Percentiles rank a stretch among this genome's conserved stretches.
Conservation (phyloP, 495 filamentous ascomycete genomes). For the Acidiella bohemica region DNA sequence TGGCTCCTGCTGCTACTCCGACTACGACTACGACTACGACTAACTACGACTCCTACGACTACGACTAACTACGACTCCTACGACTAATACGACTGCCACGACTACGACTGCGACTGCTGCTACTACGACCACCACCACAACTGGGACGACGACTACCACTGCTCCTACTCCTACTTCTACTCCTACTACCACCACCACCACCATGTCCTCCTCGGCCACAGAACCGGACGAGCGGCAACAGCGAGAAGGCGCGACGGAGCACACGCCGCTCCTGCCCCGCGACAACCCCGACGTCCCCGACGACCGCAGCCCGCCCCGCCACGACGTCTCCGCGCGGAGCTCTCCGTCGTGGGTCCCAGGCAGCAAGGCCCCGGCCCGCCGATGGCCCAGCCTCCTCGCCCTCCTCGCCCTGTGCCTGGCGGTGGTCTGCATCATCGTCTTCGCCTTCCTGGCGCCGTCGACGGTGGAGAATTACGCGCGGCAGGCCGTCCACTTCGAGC, state of each 20-base stretch:
- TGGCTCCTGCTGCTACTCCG: too few relatives aligned
- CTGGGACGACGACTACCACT: too few relatives aligned
- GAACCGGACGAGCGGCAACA: background rate
- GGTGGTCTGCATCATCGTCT: slow-evolving; percentile 39
- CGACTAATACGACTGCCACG: too few relatives aligned
- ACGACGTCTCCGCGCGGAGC: slow-evolving; percentile 1
- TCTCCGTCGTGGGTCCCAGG: slow-evolving; percentile 3
- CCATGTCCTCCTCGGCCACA: background rate
- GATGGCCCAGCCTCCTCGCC: slow-evolving; percentile 47
- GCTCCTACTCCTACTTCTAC: too few relatives aligned
- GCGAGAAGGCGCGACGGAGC: slow-evolving; percentile 1
- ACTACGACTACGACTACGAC: background rate
- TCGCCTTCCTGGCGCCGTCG: slow-evolving; percentile 66
- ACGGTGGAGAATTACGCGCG: slow-evolving; percentile 73
- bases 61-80: background rate
- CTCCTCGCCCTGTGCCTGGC: slow-evolving; percentile 36
- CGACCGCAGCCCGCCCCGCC: slow-evolving; percentile 1
- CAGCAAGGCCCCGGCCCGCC: slow-evolving; percentile 19
- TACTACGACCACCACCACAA: too few relatives aligned
- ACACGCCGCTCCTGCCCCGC: slow-evolving; percentile 5
- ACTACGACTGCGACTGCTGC: too few relatives aligned
- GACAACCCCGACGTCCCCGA: background rate
- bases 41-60: background rate
- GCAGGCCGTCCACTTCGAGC: slow-evolving; percentile 65
- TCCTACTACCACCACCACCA: background rate